Evolutionary conservation across 345 rosid species (phyloP), one percentile per base, ranked within the genome.

Genomic region (Ceriops decandra): DNA sequence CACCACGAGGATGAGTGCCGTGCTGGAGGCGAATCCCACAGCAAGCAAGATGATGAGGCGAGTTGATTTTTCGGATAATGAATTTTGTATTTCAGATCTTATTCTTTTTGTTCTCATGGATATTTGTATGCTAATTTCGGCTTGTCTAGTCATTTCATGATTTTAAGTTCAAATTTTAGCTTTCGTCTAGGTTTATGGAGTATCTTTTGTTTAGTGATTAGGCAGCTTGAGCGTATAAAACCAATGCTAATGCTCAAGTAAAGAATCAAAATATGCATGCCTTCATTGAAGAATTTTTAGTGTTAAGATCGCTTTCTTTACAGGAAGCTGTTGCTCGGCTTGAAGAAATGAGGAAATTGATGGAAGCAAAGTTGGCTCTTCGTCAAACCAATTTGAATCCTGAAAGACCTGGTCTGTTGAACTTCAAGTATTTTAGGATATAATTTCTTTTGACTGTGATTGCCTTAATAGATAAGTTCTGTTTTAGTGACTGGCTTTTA

Each of bases 351-450:
- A 92, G 83, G 88, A 92, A 88, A 78, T 84, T 89, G 6, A 70
- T 86, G 20, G 98, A 92, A 75, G 88, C 90, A 19, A 95, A 92
- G 78, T 47, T 84, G 81, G 77, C 87, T 73, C 99, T 95, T 82
- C 99, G 99, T 71, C 97, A 85, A 52, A 86, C 77, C 73, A 95
- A 95, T 60, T 82, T 95, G 84, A 90, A 88, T 80, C 98, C 99
- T 33, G 92, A 90, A 76, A 81, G 98, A 64, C 98, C 98, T 73
- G 99, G 99, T 95, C 71, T 27, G 90, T 82, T 20, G 52, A 10
- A 19, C 46, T 68, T 24, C 59, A 17, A 19, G 31, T 46, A 24
- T 62, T 30, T 47, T 6, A 56, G 13, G 42, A 26, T 58, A 46
- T 26, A 24, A 10, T 56, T 17, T 27, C 13, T 19, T 9, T 60